Percentiles rank a stretch among this genome's conserved stretches.
Evolutionary conservation across 2,329 filamentous ascomycete species (phyloP).

Genomic region (Colletotrichum shisoi): DNA sequence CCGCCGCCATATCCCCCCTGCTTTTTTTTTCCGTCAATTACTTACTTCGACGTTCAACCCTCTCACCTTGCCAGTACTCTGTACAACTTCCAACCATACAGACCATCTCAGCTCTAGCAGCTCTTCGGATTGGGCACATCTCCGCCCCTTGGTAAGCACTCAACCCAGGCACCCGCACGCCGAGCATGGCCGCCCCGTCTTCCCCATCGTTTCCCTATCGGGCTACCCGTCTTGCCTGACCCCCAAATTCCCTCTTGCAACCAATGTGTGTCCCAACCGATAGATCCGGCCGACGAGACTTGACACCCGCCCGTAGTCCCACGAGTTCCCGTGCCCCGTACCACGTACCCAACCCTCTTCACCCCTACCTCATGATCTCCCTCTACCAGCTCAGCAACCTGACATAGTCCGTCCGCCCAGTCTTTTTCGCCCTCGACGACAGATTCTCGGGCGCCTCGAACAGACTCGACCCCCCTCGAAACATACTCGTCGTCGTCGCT

Average conservation of each 20-base stretch:
- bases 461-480: neutral
- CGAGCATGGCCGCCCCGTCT: neutral
- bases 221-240: conserved; percentile 9
- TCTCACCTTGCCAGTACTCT: neutral
- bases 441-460: neutral
- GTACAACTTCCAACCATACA: neutral
- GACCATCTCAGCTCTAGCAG: neutral
- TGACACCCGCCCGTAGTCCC: conserved; percentile 17
- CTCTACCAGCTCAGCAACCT: conserved; percentile 9
- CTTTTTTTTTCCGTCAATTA: conserved; percentile 7
- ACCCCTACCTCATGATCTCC: conserved; percentile 10
- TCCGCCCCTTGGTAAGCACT: conserved; percentile 9
- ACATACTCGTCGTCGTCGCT: neutral
- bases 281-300: conserved; percentile 33
- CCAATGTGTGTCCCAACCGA: conserved; percentile 25
- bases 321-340: conserved; percentile 25
- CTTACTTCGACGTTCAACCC: neutral
- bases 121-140: neutral
- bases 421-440: conserved; percentile 4
- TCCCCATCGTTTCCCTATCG: conserved; percentile 13
- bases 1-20: conserved; percentile 44
- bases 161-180: no score
- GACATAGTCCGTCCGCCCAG: conserved; percentile 5
- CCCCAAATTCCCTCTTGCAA: conserved; percentile 16
- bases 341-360: conserved; percentile 1